phyloP scores from a whole-genome alignment of 345 rosid genomes.

The Populus deltoides region DNA sequence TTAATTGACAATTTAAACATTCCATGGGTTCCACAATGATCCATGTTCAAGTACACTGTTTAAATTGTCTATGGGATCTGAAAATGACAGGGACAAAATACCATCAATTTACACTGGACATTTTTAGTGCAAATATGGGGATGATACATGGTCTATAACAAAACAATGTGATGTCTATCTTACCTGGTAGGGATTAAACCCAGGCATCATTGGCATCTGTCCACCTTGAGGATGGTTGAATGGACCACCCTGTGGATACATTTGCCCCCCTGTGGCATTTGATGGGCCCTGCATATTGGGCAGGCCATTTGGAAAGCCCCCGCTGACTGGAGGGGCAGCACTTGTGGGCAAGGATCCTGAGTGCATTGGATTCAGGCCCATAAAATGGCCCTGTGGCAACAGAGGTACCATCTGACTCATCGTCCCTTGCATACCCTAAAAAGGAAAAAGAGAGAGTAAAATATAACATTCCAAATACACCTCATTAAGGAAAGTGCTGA shows the following conservation, averaged over 20 bases:
- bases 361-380: constrained; percentile 75
- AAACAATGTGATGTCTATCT: not conserved
- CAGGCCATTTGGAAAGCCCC: constrained; percentile 57
- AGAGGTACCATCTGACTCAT: constrained; percentile 77
- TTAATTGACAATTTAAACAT: not conserved
- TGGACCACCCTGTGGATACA: constrained; percentile 74
- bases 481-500: not conserved
- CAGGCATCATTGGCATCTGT: constrained; percentile 80
- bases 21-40: not conserved
- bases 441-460: constrained; percentile 1
- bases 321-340: constrained; percentile 52
- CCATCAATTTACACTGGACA: not conserved
- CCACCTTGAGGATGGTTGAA: constrained; percentile 75
- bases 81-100: not conserved
- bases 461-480: not conserved
- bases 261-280: constrained; percentile 46
- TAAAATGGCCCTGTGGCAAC: constrained; percentile 74
- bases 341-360: constrained; percentile 49
- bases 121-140: not conserved
- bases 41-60: not conserved
- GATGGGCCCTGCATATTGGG: constrained; percentile 78
- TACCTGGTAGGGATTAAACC: constrained; percentile 87
- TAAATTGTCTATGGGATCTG: not conserved
- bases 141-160: not conserved
- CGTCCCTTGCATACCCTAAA: constrained; percentile 80